Evolutionary conservation across 495 filamentous ascomycete species (phyloP).

Genomic region (Penicillium bovifimosum): DNA sequence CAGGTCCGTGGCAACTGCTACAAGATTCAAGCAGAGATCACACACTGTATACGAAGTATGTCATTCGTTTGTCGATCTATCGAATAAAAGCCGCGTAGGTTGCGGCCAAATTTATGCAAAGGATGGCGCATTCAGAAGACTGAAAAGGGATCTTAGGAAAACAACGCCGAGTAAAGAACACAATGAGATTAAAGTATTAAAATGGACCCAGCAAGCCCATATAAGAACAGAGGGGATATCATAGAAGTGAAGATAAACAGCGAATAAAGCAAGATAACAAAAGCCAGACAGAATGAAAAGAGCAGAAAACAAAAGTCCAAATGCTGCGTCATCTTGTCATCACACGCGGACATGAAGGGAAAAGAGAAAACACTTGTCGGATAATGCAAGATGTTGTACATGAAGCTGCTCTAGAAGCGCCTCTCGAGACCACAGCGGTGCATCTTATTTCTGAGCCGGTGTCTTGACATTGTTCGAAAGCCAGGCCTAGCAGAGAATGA

Average conservation of each 20-base stretch:
- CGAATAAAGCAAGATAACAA: constrained; percentile 14
- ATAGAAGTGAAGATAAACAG: constrained; percentile 25
- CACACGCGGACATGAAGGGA: constrained; percentile 40
- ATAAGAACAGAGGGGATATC: constrained; percentile 33
- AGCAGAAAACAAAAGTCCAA: constrained; percentile 29
- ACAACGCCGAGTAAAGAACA: constrained; percentile 23
- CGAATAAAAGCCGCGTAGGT: not conserved
- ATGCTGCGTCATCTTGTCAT: constrained; percentile 46
- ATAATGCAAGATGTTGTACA: constrained; percentile 39
- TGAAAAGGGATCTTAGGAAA: constrained; percentile 14
- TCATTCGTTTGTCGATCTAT: constrained; percentile 17
- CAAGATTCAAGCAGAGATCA: not conserved
- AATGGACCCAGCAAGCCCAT: constrained; percentile 21
- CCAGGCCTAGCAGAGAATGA: constrained; percentile 56
- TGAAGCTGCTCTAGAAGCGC: constrained; percentile 21
- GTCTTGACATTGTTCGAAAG: constrained; percentile 91
- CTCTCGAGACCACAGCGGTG: constrained; percentile 21
- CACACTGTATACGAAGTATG: constrained; percentile 8
- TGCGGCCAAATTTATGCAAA: not conserved
- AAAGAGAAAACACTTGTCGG: constrained; percentile 19
- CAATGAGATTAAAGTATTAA: constrained; percentile 28
- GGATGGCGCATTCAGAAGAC: constrained; percentile 13
- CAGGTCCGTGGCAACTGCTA: constrained; percentile 4
- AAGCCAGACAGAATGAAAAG: constrained; percentile 16
- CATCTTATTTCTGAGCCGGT: constrained; percentile 46